These are phyloP conservation scores for Salix caprea DNA, from an alignment of 345 rosid species.

Conservation along the genomic window DNA sequence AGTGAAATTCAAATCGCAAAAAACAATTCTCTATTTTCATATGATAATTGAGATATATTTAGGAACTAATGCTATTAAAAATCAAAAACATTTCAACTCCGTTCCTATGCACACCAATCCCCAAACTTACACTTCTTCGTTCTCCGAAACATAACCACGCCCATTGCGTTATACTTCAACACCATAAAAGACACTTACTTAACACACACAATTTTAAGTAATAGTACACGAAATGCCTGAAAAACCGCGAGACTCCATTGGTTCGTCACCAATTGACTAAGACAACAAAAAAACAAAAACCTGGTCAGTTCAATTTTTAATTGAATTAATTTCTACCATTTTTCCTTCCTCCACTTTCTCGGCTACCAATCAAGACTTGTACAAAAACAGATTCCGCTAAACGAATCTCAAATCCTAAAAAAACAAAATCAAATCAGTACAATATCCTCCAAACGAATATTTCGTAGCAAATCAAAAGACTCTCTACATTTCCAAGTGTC, in stretches of 20 bases:
- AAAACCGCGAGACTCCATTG: neutral
- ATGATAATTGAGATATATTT: neutral
- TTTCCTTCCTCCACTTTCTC: neutral
- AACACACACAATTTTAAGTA: neutral
- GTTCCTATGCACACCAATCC: neutral
- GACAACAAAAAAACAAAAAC: no score
- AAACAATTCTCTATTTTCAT: neutral
- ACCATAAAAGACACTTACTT: neutral
- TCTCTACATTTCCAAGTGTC: neutral
- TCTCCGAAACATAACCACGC: neutral
- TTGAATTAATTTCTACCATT: neutral
- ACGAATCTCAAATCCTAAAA: neutral
- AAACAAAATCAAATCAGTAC: constrained; percentile 10
- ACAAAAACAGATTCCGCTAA: no score
- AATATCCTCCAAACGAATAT: constrained; percentile 3
- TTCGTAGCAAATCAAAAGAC: neutral
- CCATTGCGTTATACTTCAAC: neutral
- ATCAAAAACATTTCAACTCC: neutral
- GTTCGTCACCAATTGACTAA: no score
- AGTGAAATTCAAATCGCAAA: neutral
- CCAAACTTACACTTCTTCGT: neutral
- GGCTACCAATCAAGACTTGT: constrained; percentile 9
- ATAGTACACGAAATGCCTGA: neutral
- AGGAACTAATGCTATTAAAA: neutral
- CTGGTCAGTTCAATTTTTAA: neutral